Evolutionary conservation across 768 basidiomycete species (phyloP), one percentile per base, ranked within the genome.

Genomic region (Phallus indusiatus): DNA sequence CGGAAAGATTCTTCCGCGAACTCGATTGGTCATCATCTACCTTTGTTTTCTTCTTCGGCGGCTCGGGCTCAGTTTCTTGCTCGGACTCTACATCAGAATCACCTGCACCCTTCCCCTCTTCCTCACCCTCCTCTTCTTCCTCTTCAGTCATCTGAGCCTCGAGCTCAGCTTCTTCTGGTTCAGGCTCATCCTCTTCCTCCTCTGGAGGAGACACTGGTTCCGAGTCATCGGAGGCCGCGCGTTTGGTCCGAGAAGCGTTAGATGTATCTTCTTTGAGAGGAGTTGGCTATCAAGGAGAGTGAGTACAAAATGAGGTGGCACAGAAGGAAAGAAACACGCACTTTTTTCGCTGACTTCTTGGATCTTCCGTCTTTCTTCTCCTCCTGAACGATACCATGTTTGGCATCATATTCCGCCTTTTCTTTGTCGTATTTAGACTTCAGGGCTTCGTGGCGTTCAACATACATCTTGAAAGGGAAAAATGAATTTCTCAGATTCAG

Each of bases 351-450:
- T 73, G 0, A 61, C 66, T 1, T 73, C 67, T 1, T 70, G 68
- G 11, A 64, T 65, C 22, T 69, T 65, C 53, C 69, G 16, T 61
- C 66, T 18, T 42, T 47, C 47, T 16, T 53, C 59, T 33, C 67
- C 18, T 50, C 14, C 9, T 55, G 55, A 12, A 55, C 46, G 50
- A 47, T 24, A 48, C 36, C 78, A 7, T 79, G 74, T 56, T 75
- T 74, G 34, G 77, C 80, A 55, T 86, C 84, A 67, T 88, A 89
- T 8, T 78, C 80, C 47, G 75, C 77, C 68, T 89, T 84, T 50
- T 84, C 79, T 35, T 74, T 74, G 9, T 82, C 77, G 66, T 87
- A 92, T 37, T 76, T 73, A 60, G 77, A 76, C 68, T 88, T 89
- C n/a, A 82, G 83, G 37, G 68, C 75, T 12, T 73, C 65, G 83